These are phyloP conservation scores for Wickerhamiella occidentalis DNA, from an alignment of 805 yeast species.

Conservation along the genomic window DNA sequence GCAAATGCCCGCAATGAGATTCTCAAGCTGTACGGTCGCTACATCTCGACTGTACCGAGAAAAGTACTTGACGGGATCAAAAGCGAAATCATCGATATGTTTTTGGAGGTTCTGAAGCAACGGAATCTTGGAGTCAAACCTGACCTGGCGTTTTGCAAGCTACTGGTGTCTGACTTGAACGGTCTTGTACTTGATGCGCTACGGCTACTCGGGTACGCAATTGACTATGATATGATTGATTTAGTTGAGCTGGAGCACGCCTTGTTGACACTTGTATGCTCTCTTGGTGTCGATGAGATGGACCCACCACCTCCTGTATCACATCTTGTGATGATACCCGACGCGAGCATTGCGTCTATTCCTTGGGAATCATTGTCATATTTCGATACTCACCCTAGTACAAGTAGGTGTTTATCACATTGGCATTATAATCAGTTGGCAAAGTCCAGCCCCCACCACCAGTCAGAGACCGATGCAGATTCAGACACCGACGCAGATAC, in stretches of 20 bases:
- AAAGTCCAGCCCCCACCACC: slow-evolving; percentile 11
- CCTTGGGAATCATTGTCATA: slow-evolving; percentile 82
- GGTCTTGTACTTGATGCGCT: slow-evolving; percentile 50
- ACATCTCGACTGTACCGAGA: not conserved
- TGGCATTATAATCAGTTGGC: slow-evolving; percentile 34
- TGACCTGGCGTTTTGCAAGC: slow-evolving; percentile 26
- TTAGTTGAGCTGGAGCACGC: slow-evolving; percentile 43
- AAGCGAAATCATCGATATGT: slow-evolving; percentile 35
- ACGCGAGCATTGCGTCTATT: slow-evolving; percentile 49
- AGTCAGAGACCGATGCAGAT: not conserved
- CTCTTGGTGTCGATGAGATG: slow-evolving; percentile 15
- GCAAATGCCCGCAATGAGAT: not conserved
- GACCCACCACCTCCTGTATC: not conserved
- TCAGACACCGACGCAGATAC: not conserved
- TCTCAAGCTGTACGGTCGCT: not conserved
- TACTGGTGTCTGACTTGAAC: slow-evolving; percentile 49
- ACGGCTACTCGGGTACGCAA: slow-evolving; percentile 49
- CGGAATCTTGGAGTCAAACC: slow-evolving; percentile 26
- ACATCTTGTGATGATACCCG: slow-evolving; percentile 62
- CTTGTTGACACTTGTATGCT: slow-evolving; percentile 32
- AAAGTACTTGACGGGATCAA: slow-evolving; percentile 20
- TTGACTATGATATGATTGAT: slow-evolving; percentile 55
- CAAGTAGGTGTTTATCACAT: slow-evolving; percentile 32
- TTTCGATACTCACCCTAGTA: slow-evolving; percentile 3
- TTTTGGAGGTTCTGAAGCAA: slow-evolving; percentile 31